A percentile compares a stretch with the other conserved stretches of the same genome.
Conservation (phyloP, 371 early-diverging fungal species). For the Batkoa obscura region DNA sequence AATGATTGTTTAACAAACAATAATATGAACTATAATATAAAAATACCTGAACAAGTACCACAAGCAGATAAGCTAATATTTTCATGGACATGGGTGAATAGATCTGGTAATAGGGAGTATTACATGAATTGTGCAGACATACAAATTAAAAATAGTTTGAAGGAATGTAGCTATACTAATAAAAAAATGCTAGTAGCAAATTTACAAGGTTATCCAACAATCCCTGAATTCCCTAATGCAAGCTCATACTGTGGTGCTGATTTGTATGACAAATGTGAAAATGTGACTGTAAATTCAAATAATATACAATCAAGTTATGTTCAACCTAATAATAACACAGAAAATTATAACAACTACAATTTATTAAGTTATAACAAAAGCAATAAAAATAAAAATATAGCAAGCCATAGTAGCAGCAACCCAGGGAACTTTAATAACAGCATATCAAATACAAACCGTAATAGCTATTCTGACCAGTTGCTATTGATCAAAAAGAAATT, state of each 20-base stretch:
- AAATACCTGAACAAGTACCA: not conserved
- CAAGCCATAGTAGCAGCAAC: too few relatives aligned
- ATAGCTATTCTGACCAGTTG: too few relatives aligned
- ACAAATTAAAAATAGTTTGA: slow-evolving; percentile 10
- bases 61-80: not conserved
- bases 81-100: slow-evolving; percentile 17
- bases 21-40: not conserved
- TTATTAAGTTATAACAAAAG: too few relatives aligned
- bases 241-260: not conserved
- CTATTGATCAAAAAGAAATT: too few relatives aligned
- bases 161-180: slow-evolving; percentile 13
- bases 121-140: slow-evolving; percentile 49
- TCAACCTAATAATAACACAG: too few relatives aligned
- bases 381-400: too few relatives aligned
- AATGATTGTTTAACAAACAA: not conserved
- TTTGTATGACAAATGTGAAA: not conserved
- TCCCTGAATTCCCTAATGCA: not conserved
- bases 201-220: not conserved
- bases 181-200: slow-evolving; percentile 10
- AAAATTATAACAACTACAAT: too few relatives aligned
- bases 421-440: too few relatives aligned
- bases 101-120: slow-evolving; percentile 37
- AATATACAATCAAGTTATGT: not conserved
- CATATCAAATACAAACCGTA: too few relatives aligned
- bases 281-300: not conserved